phyloP scores from a whole-genome alignment of 2,329 filamentous ascomycete species.

The Fusarium buharicum region DNA sequence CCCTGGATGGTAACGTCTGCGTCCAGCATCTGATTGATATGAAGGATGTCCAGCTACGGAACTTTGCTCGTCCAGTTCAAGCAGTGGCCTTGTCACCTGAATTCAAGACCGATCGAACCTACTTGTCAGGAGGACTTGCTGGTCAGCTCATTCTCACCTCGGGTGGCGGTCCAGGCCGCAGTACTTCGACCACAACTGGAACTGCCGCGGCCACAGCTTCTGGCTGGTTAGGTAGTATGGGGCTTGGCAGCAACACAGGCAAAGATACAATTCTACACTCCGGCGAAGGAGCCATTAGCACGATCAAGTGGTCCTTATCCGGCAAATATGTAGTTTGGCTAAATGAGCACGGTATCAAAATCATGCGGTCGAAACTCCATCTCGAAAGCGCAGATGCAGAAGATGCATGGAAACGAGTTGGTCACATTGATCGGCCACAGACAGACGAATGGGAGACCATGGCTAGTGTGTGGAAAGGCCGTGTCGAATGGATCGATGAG shows the following conservation, averaged over 20 bases:
- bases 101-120: slow-evolving; percentile 88
- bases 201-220: slow-evolving; percentile 86
- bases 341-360: slow-evolving; percentile 97
- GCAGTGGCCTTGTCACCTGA: slow-evolving; percentile 94
- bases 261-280: slow-evolving; percentile 90
- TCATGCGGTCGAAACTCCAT: slow-evolving; percentile 90
- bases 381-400: slow-evolving; percentile 81
- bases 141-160: slow-evolving; percentile 88
- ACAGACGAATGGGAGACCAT: slow-evolving; percentile 93
- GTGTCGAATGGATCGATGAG: slow-evolving; percentile 93
- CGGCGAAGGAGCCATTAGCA: slow-evolving; percentile 89
- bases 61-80: slow-evolving; percentile 93
- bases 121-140: slow-evolving; percentile 89
- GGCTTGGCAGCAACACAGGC: slow-evolving; percentile 79
- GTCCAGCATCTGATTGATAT: slow-evolving; percentile 86
- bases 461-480: slow-evolving; percentile 93
- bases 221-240: slow-evolving; percentile 91
- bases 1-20: slow-evolving; percentile 95
- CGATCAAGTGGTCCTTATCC: slow-evolving; percentile 93
- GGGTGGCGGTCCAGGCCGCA: slow-evolving; percentile 81
- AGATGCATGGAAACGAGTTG: slow-evolving; percentile 92
- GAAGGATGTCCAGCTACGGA: slow-evolving; percentile 90
- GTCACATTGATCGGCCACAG: slow-evolving; percentile 89
- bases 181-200: slow-evolving; percentile 85
- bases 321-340: slow-evolving; percentile 95